Percentiles rank a stretch among this genome's conserved stretches.
Conservation (phyloP, 1,284 basidiomycete genomes). For the Cerrena zonata region DNA sequence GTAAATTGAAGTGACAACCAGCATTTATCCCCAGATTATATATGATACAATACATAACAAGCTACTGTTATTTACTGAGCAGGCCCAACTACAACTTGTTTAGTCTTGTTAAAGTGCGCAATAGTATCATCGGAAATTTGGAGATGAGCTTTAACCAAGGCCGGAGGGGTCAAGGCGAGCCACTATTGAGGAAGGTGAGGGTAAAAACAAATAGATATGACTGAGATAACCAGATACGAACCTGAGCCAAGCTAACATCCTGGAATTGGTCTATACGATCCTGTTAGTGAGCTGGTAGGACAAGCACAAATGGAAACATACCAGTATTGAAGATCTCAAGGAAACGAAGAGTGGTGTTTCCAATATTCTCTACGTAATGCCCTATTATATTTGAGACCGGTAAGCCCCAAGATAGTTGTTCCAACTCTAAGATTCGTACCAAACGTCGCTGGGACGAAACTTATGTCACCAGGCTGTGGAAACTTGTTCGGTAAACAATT, state of each 20-base stretch:
- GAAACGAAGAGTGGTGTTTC: conserved; percentile 56
- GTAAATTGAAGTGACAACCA: too few species aligned
- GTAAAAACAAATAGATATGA: neutral
- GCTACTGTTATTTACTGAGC: too few species aligned
- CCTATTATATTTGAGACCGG: conserved; percentile 25
- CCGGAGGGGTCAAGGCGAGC: conserved; percentile 38
- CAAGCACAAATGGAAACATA: conserved; percentile 17
- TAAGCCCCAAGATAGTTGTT: neutral
- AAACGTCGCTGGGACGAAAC: conserved; percentile 51
- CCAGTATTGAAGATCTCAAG: conserved; percentile 62
- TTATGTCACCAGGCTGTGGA: conserved; percentile 54
- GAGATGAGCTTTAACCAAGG: conserved; percentile 35
- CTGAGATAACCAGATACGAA: neutral
- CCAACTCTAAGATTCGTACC: conserved; percentile 30
- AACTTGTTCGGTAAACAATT: conserved; percentile 1
- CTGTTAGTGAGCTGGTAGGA: neutral
- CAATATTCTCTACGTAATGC: conserved; percentile 67
- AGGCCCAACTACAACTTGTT: conserved; percentile 26
- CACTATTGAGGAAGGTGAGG: conserved; percentile 20
- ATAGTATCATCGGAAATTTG: conserved; percentile 32
- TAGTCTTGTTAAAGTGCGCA: conserved; percentile 30
- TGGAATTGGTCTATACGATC: neutral
- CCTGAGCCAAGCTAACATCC: conserved; percentile 7
- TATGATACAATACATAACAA: too few species aligned
- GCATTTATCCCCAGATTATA: too few species aligned